Base-by-base conservation (phyloP, 169 alveolate species). In the Plasmodium vinckei region DNA sequence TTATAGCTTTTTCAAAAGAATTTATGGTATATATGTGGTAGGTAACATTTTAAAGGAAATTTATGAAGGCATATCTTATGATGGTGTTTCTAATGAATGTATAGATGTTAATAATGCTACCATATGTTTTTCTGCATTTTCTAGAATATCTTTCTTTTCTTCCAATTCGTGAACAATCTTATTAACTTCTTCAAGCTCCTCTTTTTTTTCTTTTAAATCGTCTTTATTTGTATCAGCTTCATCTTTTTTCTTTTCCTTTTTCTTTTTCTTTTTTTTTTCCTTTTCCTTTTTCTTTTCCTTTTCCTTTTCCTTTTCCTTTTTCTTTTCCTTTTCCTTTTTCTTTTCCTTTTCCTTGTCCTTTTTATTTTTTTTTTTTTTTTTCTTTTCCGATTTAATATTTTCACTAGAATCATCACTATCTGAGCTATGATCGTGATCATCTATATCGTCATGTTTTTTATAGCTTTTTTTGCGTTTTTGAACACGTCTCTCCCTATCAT, bases 41-140 rank as follows among this genome's bases (percentile, higher is more conserved):
- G 42, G 42, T 33, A 5, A 33, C 5, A 33, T 33, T 33, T 33
- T 33, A 33, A 33, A 33, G 42, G 7, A 7, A 5, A 0, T 2
- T 33, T 33, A 33, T 3, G 4, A 3, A 3, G 7, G 3, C 0
- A 3, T 33, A 0, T 33, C 13, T 27, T 57, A 5, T 17, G 65
- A 23, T 54, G 47, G 21, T 39, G 75, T 19, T 39, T 75, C 88
- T 12, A 75, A 44, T 9, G 73, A 61, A 54, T 75, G 75, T 25
- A 75, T 75, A 9, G 73, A 23, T 57, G 46, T 63, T 23, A 75
- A 15, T 47, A 75, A 10, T 12, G 19, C n/a, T 54, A 49, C 15
- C 73, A 75, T 61, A 2, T 61, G 73, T 10, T 49, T 9, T 51
- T 75, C 88, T 3, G 88, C 88, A 21, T 75, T 75, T 23, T 61